Percentiles rank a stretch among this genome's conserved stretches.
These are phyloP conservation scores for Botrytis galanthina DNA, from an alignment of 2,329 filamentous ascomycete genomes.

Conservation along the genomic window DNA sequence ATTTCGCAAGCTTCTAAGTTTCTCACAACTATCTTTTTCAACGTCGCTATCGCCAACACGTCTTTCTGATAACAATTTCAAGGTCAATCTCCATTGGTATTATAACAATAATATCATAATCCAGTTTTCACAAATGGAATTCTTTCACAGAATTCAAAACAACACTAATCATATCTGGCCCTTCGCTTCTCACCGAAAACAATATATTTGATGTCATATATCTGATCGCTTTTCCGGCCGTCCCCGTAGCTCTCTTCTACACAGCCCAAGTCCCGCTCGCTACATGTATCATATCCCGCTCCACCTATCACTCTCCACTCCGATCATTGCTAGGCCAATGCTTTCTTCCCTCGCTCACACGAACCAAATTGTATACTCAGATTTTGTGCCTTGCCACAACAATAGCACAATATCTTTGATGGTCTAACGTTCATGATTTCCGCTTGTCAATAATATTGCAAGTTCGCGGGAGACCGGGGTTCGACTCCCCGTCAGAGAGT, in stretches of 20 bases:
- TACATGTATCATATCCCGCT: no score
- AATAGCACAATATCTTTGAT: no score
- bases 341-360: no score
- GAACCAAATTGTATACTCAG: no score
- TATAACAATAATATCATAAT: not conserved
- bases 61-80: not conserved
- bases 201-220: not conserved
- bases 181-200: not conserved
- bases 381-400: rapidly evolving
- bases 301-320: no score
- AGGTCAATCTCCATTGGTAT: not conserved
- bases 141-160: not conserved
- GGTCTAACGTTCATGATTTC: conserved; percentile 41
- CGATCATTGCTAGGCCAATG: no score
- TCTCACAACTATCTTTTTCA: not conserved
- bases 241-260: no score
- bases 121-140: not conserved
- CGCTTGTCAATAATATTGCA: conserved; percentile 35
- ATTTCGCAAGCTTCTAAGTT: not conserved
- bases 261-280: no score
- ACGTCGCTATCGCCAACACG: no score
- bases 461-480: conserved; percentile 33
- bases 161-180: not conserved
- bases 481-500: conserved; percentile 31
- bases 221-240: not conserved